These are phyloP conservation scores for Hansfordia pulvinata DNA, from an alignment of 2,329 filamentous ascomycete genomes.

Conservation along the genomic window DNA sequence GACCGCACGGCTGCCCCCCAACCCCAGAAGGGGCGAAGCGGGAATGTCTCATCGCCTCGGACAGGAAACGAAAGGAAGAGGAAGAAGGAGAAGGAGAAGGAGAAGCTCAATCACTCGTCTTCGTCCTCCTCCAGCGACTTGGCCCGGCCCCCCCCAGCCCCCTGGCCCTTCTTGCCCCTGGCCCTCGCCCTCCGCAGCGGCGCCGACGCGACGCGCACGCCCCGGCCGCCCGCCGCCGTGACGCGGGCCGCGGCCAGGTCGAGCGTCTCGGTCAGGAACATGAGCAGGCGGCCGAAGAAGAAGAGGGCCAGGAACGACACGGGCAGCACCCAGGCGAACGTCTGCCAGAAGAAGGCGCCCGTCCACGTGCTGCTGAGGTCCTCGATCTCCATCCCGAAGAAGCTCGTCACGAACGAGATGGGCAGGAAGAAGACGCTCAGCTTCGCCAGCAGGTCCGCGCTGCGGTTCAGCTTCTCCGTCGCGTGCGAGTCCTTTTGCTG, in stretches of 20 bases:
- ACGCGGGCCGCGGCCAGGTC: conserved; percentile 20
- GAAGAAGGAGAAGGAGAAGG: too few species aligned
- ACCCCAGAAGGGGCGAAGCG: too few species aligned
- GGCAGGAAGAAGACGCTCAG: conserved; percentile 65
- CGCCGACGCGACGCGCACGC: neutral
- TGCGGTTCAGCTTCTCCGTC: conserved; percentile 57
- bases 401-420: conserved; percentile 60
- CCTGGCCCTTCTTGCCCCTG: neutral
- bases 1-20: too few species aligned
- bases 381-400: conserved; percentile 55
- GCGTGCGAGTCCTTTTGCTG: conserved; percentile 61
- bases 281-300: conserved; percentile 32
- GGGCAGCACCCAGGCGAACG: conserved; percentile 49
- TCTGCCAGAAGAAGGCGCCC: conserved; percentile 50
- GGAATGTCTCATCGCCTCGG: too few species aligned
- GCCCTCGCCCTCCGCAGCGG: neutral
- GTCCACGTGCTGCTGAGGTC: conserved; percentile 44
- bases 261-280: conserved; percentile 29
- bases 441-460: conserved; percentile 61
- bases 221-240: neutral
- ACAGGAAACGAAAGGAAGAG: too few species aligned
- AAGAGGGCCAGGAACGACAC: conserved; percentile 45
- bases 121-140: too few species aligned
- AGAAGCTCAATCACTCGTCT: too few species aligned
- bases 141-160: neutral